Evolutionary conservation across 148 eudicot genomes (phyloP).

Genomic region (Gaultheria prostrata): DNA sequence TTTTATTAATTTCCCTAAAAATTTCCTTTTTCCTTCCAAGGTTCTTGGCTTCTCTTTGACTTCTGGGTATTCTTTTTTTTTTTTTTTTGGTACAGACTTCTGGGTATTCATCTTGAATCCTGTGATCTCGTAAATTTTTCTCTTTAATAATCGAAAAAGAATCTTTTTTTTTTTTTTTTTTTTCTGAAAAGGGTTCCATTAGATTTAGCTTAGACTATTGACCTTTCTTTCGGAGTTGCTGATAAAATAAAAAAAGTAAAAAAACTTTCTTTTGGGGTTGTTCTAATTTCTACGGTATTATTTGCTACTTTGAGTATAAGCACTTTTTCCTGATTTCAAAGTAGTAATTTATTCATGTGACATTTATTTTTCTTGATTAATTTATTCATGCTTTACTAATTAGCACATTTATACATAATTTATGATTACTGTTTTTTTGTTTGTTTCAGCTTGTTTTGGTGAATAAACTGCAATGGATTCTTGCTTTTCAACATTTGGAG

Average conservation of each 20-base stretch:
- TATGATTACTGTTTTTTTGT: neutral
- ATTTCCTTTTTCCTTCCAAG: neutral
- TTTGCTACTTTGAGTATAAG: neutral
- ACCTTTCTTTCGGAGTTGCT: too few species aligned
- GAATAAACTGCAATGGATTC: constrained; percentile 50
- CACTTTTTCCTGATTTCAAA: neutral
- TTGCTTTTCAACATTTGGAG: constrained; percentile 52
- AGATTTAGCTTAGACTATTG: too few species aligned
- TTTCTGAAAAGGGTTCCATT: too few species aligned
- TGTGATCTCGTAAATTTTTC: neutral
- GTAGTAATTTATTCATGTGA: constrained; percentile 21
- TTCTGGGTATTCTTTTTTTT: neutral
- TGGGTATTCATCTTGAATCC: neutral
- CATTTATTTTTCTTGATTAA: constrained; percentile 19
- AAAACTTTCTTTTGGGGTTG: neutral
- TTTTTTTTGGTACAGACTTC: neutral
- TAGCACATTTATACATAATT: neutral
- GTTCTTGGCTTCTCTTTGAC: neutral
- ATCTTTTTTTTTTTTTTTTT: too few species aligned
- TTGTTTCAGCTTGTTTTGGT: neutral
- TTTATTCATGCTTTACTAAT: too few species aligned
- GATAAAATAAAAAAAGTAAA: too few species aligned
- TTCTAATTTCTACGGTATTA: neutral
- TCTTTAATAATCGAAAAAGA: neutral
- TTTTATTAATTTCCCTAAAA: neutral